Evolutionary conservation across 805 yeast species (phyloP).

Genomic region (Candida xiaguanensis): DNA sequence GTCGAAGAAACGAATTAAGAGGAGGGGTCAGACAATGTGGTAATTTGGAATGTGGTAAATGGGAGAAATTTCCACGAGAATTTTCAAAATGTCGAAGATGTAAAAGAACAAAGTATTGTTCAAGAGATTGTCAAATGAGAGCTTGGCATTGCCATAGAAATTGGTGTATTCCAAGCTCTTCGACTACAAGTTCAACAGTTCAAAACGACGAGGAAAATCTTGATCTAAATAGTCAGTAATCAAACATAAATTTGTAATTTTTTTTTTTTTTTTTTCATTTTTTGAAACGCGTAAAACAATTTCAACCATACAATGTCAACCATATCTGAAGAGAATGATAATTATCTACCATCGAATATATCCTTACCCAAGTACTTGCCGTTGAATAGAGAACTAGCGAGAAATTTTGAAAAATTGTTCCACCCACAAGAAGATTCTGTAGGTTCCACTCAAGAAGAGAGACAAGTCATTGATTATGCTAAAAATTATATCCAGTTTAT

Average conservation of each 20-base stretch:
- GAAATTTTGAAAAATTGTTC: slow-evolving; percentile 13
- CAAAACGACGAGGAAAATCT: slow-evolving; percentile 8
- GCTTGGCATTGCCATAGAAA: slow-evolving; percentile 93
- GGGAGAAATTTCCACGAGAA: slow-evolving; percentile 89
- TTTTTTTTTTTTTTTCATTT: background rate
- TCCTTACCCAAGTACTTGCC: slow-evolving; percentile 16
- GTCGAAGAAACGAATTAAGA: slow-evolving; percentile 80
- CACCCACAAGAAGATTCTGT: no score
- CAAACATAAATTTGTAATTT: no score
- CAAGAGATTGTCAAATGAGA: slow-evolving; percentile 82
- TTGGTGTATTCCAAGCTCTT: slow-evolving; percentile 71
- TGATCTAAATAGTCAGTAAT: no score
- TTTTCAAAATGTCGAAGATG: slow-evolving; percentile 95
- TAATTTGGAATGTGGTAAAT: slow-evolving; percentile 83
- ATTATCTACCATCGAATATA: slow-evolving; percentile 1
- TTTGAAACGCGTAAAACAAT: background rate
- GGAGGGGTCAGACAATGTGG: slow-evolving; percentile 97
- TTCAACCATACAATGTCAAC: background rate
- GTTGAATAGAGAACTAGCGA: slow-evolving; percentile 9
- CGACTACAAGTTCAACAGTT: slow-evolving; percentile 16
- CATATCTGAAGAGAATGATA: slow-evolving; percentile 3
- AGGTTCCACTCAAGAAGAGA: slow-evolving; percentile 8
- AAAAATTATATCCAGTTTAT: slow-evolving; percentile 14
- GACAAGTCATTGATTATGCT: slow-evolving; percentile 10
- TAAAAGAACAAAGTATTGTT: slow-evolving; percentile 91